Evolutionary conservation across 2,329 filamentous ascomycete genomes (phyloP), one percentile per base, ranked within the genome.

Genomic region (Penicillium aurantiogriseum): DNA sequence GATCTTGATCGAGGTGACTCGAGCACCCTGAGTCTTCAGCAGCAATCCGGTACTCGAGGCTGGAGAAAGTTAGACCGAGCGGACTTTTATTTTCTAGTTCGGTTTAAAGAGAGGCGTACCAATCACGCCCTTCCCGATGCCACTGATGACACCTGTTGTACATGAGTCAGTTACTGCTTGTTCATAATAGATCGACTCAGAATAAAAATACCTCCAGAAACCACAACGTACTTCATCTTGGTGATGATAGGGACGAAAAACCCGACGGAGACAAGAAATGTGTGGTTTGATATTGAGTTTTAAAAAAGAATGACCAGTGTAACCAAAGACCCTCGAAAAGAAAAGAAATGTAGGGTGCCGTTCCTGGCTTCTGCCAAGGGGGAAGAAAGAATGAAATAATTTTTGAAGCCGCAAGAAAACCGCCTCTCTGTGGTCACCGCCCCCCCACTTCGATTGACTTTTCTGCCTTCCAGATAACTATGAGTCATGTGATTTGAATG

Each of bases 151-250:
- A 71, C 76, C 74, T 76, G 49, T 44, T 42, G 46, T 25, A 52
- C 35, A 25, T 9, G 55, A 43, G 42, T 56, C 11, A 57, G 54
- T 47, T 27, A 53, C 27, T 35, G 36, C 7, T 53, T 29, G 9
- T 39, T 29, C 42, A 36, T 23, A 3, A 8, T 9, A 11, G 27
- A 42, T 25, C 13, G 40, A 47, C 19, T 53, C 23, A 13, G 23
- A 35, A 56, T 42, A 51, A 36, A 51, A 36, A 48, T 76, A 88
- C 88, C 88, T 82, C 88, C 89, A 68, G 87, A 89, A 66, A 91
- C 88, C 65, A 91, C 81, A 75, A 91, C 87, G 81, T 90, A 91
- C 80, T 90, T 90, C 88, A 91, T 91, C 71, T 78, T 85, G 67
- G 67, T 62, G 51, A 47, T 43, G 44, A 39, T 44, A 25, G 25